Conservation (phyloP, 2,329 filamentous ascomycete genomes). For the Neopestalotiopsis sp. region DNA sequence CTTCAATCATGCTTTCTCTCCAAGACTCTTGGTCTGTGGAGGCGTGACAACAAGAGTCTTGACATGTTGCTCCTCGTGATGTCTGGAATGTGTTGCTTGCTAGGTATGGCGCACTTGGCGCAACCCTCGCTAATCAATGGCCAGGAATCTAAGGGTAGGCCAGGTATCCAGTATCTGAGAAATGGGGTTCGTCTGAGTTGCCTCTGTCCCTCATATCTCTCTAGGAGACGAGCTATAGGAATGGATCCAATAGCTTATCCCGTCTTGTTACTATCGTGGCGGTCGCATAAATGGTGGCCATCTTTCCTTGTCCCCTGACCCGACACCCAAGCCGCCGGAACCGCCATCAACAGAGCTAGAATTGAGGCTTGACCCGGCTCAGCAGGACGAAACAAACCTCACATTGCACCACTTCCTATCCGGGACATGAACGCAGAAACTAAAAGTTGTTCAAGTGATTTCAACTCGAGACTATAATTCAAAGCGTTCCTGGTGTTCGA, state of each 20-base stretch:
- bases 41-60: not conserved
- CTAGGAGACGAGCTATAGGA: not conserved
- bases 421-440: not conserved
- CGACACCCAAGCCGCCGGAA: not conserved
- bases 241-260: not conserved
- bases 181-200: too few species aligned
- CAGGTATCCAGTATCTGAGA: too few species aligned
- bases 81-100: not conserved
- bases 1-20: not conserved
- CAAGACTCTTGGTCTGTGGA: not conserved
- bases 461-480: not conserved
- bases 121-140: not conserved
- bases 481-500: not conserved
- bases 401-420: not conserved
- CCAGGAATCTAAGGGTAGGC: not conserved
- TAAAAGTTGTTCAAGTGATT: not conserved
- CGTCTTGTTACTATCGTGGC: not conserved
- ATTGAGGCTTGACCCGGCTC: not conserved
- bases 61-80: not conserved
- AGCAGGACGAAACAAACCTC: constrained; percentile 1
- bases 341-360: not conserved
- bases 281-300: not conserved
- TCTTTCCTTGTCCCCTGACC: not conserved
- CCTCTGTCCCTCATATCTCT: not conserved
- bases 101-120: not conserved